phyloP scores from a whole-genome alignment of 176 grass and related monocot species.

The Guadua angustifolia region DNA sequence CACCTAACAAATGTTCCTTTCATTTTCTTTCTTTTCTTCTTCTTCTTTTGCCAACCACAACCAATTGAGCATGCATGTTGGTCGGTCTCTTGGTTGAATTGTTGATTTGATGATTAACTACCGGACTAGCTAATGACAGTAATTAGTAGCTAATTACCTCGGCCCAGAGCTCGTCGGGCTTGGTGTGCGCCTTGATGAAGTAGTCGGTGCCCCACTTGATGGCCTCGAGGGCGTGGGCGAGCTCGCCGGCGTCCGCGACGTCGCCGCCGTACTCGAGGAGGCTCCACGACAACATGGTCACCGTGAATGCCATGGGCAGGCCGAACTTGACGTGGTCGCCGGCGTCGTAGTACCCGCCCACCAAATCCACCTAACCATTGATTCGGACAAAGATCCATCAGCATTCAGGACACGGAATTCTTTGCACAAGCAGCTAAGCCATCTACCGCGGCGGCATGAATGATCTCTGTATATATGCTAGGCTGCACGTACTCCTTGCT shows the following conservation, averaged over 20 bases:
- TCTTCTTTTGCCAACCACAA: constrained; percentile 4
- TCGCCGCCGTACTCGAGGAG: constrained; percentile 69
- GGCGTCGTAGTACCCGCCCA: constrained; percentile 90
- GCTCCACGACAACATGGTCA: constrained; percentile 84
- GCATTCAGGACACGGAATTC: not conserved
- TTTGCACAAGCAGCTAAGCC: not conserved
- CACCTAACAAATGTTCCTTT: constrained; percentile 67
- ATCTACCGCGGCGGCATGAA: not conserved
- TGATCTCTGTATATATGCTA: not conserved
- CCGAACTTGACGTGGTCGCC: constrained; percentile 96
- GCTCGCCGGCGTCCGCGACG: constrained; percentile 64
- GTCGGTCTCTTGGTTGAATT: constrained; percentile 18
- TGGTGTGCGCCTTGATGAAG: constrained; percentile 85
- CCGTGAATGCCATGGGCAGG: constrained; percentile 88
- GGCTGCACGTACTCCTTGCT: constrained; percentile 70
- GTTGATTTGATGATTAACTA: not conserved
- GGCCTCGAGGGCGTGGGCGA: constrained; percentile 60
- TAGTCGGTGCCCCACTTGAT: constrained; percentile 95
- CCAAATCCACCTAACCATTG: constrained; percentile 67
- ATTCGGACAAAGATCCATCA: constrained; percentile 27
- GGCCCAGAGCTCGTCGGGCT: constrained; percentile 75
- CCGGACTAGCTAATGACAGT: not conserved
- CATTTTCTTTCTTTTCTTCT: not conserved
- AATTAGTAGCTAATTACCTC: constrained; percentile 50
- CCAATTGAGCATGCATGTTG: constrained; percentile 33